phyloP scores from a whole-genome alignment of 1,284 basidiomycete genomes.

The Kalmanozyma brasiliensis region DNA sequence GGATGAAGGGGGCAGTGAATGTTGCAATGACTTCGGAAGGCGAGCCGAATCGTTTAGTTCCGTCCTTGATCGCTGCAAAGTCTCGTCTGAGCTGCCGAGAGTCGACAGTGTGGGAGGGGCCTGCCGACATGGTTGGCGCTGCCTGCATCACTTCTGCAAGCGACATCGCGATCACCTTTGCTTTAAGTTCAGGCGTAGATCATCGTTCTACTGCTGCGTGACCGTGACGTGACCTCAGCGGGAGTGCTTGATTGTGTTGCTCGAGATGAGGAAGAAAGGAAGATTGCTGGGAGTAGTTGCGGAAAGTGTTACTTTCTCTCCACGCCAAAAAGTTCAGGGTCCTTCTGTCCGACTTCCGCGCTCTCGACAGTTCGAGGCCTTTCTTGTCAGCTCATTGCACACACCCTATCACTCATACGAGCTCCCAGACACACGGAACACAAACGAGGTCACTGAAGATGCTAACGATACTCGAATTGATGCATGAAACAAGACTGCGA shows the following conservation, averaged over 20 bases:
- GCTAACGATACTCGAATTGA: background rate
- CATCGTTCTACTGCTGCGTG: too few species aligned
- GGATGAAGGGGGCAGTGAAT: slow-evolving; percentile 5
- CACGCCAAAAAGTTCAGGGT: background rate
- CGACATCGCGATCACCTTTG: background rate
- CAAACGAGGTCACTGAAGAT: background rate
- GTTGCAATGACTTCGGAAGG: background rate
- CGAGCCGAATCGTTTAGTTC: slow-evolving; percentile 6
- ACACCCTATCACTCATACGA: background rate
- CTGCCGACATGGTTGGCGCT: background rate
- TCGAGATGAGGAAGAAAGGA: too few species aligned
- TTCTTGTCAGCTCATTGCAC: background rate
- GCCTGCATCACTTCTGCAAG: too few species aligned
- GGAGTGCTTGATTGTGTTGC: too few species aligned
- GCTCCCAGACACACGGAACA: too few species aligned
- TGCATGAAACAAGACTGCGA: background rate
- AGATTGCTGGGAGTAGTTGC: too few species aligned
- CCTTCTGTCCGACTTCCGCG: slow-evolving; percentile 29
- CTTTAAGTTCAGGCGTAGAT: too few species aligned
- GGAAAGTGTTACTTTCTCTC: slow-evolving; percentile 2
- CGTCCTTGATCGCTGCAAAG: slow-evolving; percentile 7
- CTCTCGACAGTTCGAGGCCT: background rate
- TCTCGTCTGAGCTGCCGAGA: slow-evolving; percentile 8
- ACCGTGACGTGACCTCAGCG: too few species aligned
- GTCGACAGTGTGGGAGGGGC: background rate